phyloP scores from a whole-genome alignment of 495 filamentous ascomycete genomes.

The Neurospora tetraspora region DNA sequence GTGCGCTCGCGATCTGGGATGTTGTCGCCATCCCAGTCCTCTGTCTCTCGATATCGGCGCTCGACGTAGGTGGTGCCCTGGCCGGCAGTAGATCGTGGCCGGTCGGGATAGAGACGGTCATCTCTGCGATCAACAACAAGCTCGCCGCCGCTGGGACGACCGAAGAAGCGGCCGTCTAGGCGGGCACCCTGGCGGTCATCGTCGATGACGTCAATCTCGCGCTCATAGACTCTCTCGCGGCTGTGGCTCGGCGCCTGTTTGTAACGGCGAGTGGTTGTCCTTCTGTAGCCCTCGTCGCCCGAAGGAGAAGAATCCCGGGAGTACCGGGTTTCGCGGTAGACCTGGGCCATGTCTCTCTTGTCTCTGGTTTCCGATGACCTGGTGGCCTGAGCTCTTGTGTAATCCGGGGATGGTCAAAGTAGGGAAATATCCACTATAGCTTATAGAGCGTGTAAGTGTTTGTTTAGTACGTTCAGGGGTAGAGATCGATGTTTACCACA shows the following conservation, averaged over 20 bases:
- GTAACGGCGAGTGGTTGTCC: conserved; percentile 46
- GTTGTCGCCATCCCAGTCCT: conserved; percentile 24
- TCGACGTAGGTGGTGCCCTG: conserved; percentile 28
- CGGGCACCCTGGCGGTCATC: conserved; percentile 37
- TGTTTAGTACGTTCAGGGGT: neutral
- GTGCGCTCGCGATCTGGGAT: conserved; percentile 14
- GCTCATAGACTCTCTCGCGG: conserved; percentile 28
- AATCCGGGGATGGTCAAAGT: neutral
- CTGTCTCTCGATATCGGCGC: conserved; percentile 36
- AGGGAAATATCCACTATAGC: neutral
- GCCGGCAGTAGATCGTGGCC: conserved; percentile 34
- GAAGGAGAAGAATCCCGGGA: conserved; percentile 35
- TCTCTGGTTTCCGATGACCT: neutral
- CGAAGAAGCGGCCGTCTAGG: conserved; percentile 11
- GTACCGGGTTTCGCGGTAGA: conserved; percentile 40
- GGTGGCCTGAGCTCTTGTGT: neutral
- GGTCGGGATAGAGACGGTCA: conserved; percentile 36
- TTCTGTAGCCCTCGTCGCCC: conserved; percentile 37
- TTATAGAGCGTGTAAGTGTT: neutral
- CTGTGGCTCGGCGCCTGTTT: conserved; percentile 36
- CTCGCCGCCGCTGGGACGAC: conserved; percentile 25
- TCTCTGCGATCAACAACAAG: conserved; percentile 39
- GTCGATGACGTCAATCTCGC: conserved; percentile 36
- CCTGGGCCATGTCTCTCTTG: conserved; percentile 28
- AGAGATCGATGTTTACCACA: neutral